Percentiles rank a stretch among this genome's conserved stretches.
Conservation (phyloP, 208 protist species). For the Trypanosoma platydactyli region DNA sequence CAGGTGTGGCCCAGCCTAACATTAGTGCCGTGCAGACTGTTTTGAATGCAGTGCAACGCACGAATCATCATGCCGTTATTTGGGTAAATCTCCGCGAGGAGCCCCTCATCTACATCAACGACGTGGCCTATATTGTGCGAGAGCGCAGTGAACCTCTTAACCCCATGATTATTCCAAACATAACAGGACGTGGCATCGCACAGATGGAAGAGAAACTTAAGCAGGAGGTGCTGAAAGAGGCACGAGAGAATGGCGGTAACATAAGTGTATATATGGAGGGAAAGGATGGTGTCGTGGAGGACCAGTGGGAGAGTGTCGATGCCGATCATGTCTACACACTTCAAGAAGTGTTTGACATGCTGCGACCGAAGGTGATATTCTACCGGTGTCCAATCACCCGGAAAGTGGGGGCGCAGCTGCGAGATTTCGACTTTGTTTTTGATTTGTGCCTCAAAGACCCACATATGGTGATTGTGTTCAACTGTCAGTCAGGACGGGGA, state of each 20-base stretch:
- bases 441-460: constrained; percentile 76
- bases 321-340: constrained; percentile 58
- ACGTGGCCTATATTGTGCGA: constrained; percentile 82
- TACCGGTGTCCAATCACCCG: constrained; percentile 81
- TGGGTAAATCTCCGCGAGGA: constrained; percentile 91
- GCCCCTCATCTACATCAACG: constrained; percentile 87
- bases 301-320: constrained; percentile 86
- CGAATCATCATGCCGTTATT: constrained; percentile 61
- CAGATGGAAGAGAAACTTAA: constrained; percentile 83
- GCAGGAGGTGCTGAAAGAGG: constrained; percentile 82
- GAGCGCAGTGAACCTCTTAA: constrained; percentile 70
- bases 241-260: constrained; percentile 81
- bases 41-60: constrained; percentile 75
- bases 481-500: constrained; percentile 85
- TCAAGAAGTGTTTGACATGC: constrained; percentile 58
- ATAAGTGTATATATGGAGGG: constrained; percentile 75
- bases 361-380: constrained; percentile 58
- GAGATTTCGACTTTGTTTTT: constrained; percentile 88
- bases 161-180: constrained; percentile 83
- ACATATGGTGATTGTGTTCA: constrained; percentile 79
- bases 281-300: constrained; percentile 67
- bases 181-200: constrained; percentile 73
- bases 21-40: constrained; percentile 70
- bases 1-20: constrained; percentile 78
- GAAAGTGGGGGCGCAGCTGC: constrained; percentile 71